Conservation (phyloP, 805 yeast species). For the Zygosaccharomyces lentus region DNA sequence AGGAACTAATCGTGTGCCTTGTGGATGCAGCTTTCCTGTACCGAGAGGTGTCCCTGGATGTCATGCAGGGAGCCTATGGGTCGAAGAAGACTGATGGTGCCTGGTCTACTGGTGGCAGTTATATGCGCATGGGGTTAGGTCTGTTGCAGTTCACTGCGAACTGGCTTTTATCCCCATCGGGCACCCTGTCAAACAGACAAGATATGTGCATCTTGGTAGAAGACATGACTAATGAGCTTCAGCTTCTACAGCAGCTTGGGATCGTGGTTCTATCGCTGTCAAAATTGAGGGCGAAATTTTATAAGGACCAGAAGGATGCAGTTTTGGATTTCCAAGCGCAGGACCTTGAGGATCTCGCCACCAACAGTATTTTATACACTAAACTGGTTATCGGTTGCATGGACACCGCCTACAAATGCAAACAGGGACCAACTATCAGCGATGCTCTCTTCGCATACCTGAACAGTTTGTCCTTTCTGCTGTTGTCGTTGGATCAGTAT, state of each 20-base stretch:
- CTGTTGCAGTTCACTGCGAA: slow-evolving; percentile 16
- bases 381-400: slow-evolving; percentile 31
- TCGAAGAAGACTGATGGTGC: slow-evolving; percentile 15
- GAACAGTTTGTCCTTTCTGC: slow-evolving; percentile 22
- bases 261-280: slow-evolving; percentile 31
- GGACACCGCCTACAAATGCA: slow-evolving; percentile 16
- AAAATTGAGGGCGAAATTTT: slow-evolving; percentile 26
- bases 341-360: slow-evolving; percentile 26
- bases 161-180: not conserved
- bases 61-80: slow-evolving; percentile 27
- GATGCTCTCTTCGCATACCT: slow-evolving; percentile 18
- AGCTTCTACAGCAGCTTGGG: slow-evolving; percentile 29
- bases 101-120: slow-evolving; percentile 30
- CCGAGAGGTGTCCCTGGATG: slow-evolving; percentile 21
- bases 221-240: slow-evolving; percentile 16
- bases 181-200: not conserved
- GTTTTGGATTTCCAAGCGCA: slow-evolving; percentile 30
- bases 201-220: not conserved
- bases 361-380: slow-evolving; percentile 26
- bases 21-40: slow-evolving; percentile 23
- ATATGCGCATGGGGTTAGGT: slow-evolving; percentile 29
- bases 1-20: slow-evolving; percentile 10
- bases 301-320: slow-evolving; percentile 22
- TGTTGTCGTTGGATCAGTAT: slow-evolving; percentile 31
- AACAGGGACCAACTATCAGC: slow-evolving; percentile 12